Evolutionary conservation across 2,329 filamentous ascomycete genomes (phyloP).

Genomic region (Penicillium sp.): DNA sequence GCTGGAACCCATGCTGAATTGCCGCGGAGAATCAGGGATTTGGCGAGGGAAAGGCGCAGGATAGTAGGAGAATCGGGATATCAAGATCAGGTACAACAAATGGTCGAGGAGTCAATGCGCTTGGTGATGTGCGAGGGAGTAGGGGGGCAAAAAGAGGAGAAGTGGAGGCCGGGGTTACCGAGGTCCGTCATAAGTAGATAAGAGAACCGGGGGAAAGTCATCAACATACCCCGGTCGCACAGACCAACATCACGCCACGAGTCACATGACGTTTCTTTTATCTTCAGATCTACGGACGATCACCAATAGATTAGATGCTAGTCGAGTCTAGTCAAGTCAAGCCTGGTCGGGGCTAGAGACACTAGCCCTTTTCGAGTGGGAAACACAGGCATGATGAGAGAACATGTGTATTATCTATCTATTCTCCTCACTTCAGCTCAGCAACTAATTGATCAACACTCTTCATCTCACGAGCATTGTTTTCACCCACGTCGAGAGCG

Average conservation of each 20-base stretch:
- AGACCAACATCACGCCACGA: not conserved
- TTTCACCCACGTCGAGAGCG: constrained; percentile 66
- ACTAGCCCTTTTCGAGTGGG: no score
- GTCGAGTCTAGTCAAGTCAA: no score
- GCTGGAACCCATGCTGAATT: constrained; percentile 36
- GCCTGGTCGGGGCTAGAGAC: no score
- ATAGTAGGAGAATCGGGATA: not conserved
- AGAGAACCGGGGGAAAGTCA: not conserved
- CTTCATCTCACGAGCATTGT: constrained; percentile 56
- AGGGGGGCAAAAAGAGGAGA: not conserved
- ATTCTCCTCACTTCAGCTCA: constrained; percentile 9
- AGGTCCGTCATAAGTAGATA: not conserved
- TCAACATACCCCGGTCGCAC: not conserved
- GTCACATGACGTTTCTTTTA: not conserved
- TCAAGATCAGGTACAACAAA: no score
- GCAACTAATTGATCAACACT: constrained; percentile 50
- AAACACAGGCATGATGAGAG: not conserved
- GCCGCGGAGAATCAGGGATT: constrained; percentile 3
- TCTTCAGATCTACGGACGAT: not conserved
- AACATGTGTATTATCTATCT: not conserved
- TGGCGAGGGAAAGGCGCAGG: constrained; percentile 6
- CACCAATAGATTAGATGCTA: not conserved
- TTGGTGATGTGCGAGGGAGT: not conserved
- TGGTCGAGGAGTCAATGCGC: not conserved
- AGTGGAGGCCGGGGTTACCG: not conserved